Evolutionary conservation across 306 rosid species (phyloP).

Genomic region (Citrullus amarus): DNA sequence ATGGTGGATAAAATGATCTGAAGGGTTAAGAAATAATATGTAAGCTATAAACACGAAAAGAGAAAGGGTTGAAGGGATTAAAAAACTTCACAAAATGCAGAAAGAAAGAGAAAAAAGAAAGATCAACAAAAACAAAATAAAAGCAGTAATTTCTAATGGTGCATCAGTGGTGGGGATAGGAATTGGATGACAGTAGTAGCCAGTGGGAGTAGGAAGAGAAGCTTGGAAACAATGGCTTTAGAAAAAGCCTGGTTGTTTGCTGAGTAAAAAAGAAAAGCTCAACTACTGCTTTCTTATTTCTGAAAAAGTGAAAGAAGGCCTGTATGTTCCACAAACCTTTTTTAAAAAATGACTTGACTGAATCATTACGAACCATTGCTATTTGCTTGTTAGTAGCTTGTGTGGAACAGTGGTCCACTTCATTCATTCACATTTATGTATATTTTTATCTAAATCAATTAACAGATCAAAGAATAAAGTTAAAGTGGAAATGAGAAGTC

Average conservation of each 20-base stretch:
- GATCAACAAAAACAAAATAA: background rate
- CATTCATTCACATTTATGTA: background rate
- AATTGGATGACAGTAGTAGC: background rate
- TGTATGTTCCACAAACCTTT: background rate
- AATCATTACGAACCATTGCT: background rate
- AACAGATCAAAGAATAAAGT: background rate
- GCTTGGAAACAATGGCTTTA: slow-evolving; percentile 6
- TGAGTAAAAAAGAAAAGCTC: background rate
- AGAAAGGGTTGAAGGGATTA: background rate
- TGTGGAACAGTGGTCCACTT: background rate
- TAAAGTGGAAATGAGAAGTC: background rate
- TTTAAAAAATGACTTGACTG: background rate
- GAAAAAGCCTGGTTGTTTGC: slow-evolving; percentile 4
- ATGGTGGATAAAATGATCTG: background rate
- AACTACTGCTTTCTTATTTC: background rate
- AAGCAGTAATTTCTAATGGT: background rate
- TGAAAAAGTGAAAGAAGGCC: slow-evolving; percentile 2
- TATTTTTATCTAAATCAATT: background rate
- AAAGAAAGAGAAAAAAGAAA: background rate
- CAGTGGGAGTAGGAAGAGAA: slow-evolving; percentile 7
- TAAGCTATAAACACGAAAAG: background rate
- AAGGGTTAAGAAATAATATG: background rate
- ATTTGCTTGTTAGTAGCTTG: background rate
- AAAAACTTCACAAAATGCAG: background rate
- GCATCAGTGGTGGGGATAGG: background rate